Conservation (phyloP, 176 grass and related monocot species). For the barley (Hordeum vulgare) region MorexV3_pseudomolecules_assembly NC_058518.1:425330485-425330984, state of each 20-base stretch:
- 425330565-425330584: conserved; percentile 29
- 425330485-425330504: conserved; percentile 64
- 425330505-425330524: conserved; percentile 50
- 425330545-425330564: conserved; percentile 40
- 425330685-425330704: conserved; percentile 39
- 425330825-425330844: neutral
- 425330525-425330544: conserved; percentile 41
- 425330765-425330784: neutral
- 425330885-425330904: neutral
- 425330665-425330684: conserved; percentile 64
- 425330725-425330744: conserved; percentile 10
- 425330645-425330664: conserved; percentile 73
- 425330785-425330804: neutral
- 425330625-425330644: conserved; percentile 64
- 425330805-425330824: neutral
- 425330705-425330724: conserved; percentile 3
- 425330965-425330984: neutral
- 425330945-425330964: neutral
- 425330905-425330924: neutral
- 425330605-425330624: conserved; percentile 57
- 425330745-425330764: neutral
- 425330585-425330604: conserved; percentile 44
- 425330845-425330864: conserved; percentile 4
- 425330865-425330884: neutral
- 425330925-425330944: neutral